These are phyloP conservation scores for Brettanomyces custersianus DNA, from an alignment of 805 yeast genomes.

Conservation along the genomic window DNA sequence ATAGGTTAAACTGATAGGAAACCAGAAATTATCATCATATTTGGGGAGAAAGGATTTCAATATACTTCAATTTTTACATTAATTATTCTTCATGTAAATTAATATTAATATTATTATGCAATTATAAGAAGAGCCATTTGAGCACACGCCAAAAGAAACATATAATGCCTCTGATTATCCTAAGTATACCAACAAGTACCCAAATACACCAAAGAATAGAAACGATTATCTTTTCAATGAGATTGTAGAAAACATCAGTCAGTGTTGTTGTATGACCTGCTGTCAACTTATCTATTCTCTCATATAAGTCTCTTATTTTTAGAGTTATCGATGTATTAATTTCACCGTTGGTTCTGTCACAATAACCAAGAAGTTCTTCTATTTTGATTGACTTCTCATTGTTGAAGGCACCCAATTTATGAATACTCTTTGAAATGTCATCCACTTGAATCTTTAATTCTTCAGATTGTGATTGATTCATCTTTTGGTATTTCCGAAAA, in stretches of 20 bases:
- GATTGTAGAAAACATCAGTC: slow-evolving; percentile 31
- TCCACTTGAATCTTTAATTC: slow-evolving; percentile 12
- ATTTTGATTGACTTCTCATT: slow-evolving; percentile 31
- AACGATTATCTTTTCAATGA: slow-evolving; percentile 45
- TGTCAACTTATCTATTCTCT: slow-evolving; percentile 33
- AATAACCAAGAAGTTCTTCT: slow-evolving; percentile 51
- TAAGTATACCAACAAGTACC: slow-evolving; percentile 43
- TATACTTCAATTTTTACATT: background rate
- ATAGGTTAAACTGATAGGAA: too few relatives aligned
- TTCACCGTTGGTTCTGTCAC: slow-evolving; percentile 66
- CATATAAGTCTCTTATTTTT: slow-evolving; percentile 46
- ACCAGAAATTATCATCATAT: too few relatives aligned
- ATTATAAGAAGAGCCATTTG: slow-evolving; percentile 22
- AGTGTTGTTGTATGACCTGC: slow-evolving; percentile 25
- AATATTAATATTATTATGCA: too few relatives aligned
- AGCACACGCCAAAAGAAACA: slow-evolving; percentile 12
- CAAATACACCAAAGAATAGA: slow-evolving; percentile 44
- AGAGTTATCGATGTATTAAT: slow-evolving; percentile 62
- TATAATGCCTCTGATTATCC: slow-evolving; percentile 21
- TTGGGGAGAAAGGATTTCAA: too few relatives aligned
- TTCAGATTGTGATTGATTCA: slow-evolving; percentile 15
- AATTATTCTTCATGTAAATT: background rate
- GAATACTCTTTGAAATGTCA: slow-evolving; percentile 15
- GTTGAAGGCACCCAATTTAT: slow-evolving; percentile 13
- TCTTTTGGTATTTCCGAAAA: slow-evolving; percentile 24